Percentiles rank a stretch among this genome's conserved stretches.
Evolutionary conservation across 495 filamentous ascomycete genomes (phyloP).

Genomic region (Neurospora sp.): DNA sequence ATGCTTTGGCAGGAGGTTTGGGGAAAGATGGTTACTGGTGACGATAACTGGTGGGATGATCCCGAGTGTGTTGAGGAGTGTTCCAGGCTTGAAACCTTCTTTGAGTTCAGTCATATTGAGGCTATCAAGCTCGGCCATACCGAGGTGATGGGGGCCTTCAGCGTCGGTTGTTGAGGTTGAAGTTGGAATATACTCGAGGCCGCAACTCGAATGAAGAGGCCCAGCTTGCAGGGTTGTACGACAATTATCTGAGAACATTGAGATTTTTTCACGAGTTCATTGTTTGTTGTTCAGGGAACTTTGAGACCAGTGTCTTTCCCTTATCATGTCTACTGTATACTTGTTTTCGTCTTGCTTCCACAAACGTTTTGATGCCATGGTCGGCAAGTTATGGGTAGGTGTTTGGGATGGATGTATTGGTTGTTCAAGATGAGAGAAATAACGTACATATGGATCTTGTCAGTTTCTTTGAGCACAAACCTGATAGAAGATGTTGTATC

Average conservation of each 20-base stretch:
- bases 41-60: slow-evolving; percentile 44
- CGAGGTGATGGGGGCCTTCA: background rate
- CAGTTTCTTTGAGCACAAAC: background rate
- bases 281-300: background rate
- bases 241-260: background rate
- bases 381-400: background rate
- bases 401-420: background rate
- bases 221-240: background rate
- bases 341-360: background rate
- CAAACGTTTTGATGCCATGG: background rate
- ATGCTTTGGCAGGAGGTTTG: slow-evolving; percentile 38
- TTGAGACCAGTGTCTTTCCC: background rate
- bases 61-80: slow-evolving; percentile 37
- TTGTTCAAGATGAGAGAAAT: background rate
- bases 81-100: slow-evolving; percentile 31
- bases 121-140: slow-evolving; percentile 23
- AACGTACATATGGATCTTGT: background rate
- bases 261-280: background rate
- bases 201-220: background rate
- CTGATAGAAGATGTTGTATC: background rate
- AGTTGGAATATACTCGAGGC: background rate
- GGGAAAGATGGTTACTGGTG: slow-evolving; percentile 32
- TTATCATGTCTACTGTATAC: background rate
- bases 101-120: slow-evolving; percentile 36
- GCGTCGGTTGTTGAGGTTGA: background rate